Base-by-base conservation (phyloP, 352 stramenopile species). In the Blastocystis sp. region DNA sequence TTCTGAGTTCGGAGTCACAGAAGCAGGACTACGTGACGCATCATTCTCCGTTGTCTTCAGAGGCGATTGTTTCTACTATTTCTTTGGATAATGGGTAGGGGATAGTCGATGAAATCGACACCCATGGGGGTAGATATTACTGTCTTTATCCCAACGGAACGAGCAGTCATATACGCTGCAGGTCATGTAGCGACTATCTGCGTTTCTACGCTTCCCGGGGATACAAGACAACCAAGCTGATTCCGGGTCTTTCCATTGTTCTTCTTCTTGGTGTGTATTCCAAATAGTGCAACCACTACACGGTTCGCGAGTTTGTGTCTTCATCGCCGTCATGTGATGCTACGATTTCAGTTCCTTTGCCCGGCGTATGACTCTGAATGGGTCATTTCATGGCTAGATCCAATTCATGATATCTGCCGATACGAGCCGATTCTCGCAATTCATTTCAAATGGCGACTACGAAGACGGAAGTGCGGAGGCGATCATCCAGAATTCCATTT, bases 201-300 rank as follows among this genome's bases (percentile, higher is more conserved):
- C 26, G 24, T 69, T n/a, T 69, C 13, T 85, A 85, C 51, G 26
- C 26, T 9, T 41, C 13, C 39, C 74, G 67, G 1, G 74, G 74
- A 24, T 85, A 85, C 61, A 85, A 69, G 31, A 33, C 55, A 2
- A 29, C n/a, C 10, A 85, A 85, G 31, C 60, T 85, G 61, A 62
- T 85, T 51, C 55, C n/a, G 1, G 24, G 55, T n/a, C 55, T 85
- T 21, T 33, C 50, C 2, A 16, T 37, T 31, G 51, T 69, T 55
- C n/a, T 19, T 4, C 12, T 55, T 24, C 4, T 85, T 37, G 24
- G 69, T 1, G 69, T 39, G 9, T 81, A 24, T 81, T 63, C 21
- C 13, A 39, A 39, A 31, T 50, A 81, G 71, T 81, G 71, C 24
- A 33, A n/a, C 10, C 21, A 81, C 41, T 81, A 81, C 60, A 63